Base-by-base conservation (phyloP, 371 early-diverging fungal species). In the Zychaea mexicana region DNA sequence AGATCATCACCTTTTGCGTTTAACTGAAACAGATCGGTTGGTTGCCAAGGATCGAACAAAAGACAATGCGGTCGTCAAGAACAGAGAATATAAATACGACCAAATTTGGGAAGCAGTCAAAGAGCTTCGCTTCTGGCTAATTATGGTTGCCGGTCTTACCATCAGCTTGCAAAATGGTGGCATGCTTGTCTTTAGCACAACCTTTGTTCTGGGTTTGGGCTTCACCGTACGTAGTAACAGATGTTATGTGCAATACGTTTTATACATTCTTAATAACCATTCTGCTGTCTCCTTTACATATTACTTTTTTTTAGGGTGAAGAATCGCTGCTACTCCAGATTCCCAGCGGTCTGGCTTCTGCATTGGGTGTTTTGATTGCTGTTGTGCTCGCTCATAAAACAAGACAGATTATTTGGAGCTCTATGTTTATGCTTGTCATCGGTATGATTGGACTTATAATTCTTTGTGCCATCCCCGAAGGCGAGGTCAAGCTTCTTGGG, bases 141-240 rank as follows among this genome's bases (percentile, higher is more conserved):
- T 76, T 47, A 60, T 65, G 27, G 19, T 76, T 19, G 60, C 62
- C 7, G 65, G 65, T 36, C 26, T 76, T 12, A 46, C 62, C n/a
- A 61, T 73, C 45, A 73, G 65, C 45, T 57, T 76, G 12, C 70
- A 69, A 52, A 76, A 76, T 26, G 76, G 76, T 52, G 76, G 70
- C 28, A 66, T 76, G 68, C 68, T 68, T 26, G 69, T 59, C 2
- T 76, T 68, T 30, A 70, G 64, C 55, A 66, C 67, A 19, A 65
- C 66, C 15, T 62, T 75, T 42, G 61, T 69, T 17, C 60, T 65
- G 30, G 70, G 68, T 4, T 66, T 75, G 60, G 72, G 72, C 9
- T 75, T 72, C 39, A 61, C 47, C 27, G 75, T 69, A 67, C 52
- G 61, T 57, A 42, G n/a, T n/a, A n/a, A n/a, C n/a, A n/a, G n/a